A percentile compares a stretch with the other conserved stretches of the same genome.
Conservation (phyloP, 2,329 filamentous ascomycete genomes). For the Verticillium klebahnii region DNA sequence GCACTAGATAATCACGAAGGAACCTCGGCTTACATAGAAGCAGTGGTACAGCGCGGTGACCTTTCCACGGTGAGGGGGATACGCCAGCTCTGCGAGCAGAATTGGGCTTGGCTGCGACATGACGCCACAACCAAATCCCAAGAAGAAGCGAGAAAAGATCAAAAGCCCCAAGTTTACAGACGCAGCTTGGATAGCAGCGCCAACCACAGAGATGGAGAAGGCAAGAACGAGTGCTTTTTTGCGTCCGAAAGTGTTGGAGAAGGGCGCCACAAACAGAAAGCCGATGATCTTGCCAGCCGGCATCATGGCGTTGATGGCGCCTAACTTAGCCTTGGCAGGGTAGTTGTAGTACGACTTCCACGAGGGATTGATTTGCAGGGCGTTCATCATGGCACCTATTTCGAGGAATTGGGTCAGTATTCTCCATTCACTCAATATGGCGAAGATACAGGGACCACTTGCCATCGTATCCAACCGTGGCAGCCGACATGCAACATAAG, state of each 20-base stretch:
- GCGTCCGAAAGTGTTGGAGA: slow-evolving; percentile 29
- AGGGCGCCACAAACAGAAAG: slow-evolving; percentile 1
- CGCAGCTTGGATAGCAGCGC: slow-evolving; percentile 22
- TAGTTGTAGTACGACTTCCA: slow-evolving; percentile 30
- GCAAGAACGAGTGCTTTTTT: slow-evolving; percentile 25
- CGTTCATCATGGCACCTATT: slow-evolving; percentile 33
- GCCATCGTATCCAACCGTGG: slow-evolving; percentile 33
- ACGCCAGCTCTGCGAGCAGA: slow-evolving; percentile 29
- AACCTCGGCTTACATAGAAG: slow-evolving; percentile 28
- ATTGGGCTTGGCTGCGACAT: slow-evolving; percentile 25
- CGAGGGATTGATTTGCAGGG: slow-evolving; percentile 28
- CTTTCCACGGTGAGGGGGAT: slow-evolving; percentile 27
- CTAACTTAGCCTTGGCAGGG: slow-evolving; percentile 5
- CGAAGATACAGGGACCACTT: neutral
- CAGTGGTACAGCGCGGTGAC: slow-evolving; percentile 40
- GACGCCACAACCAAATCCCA: slow-evolving; percentile 26
- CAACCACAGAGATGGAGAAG: slow-evolving; percentile 23
- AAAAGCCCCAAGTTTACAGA: slow-evolving; percentile 21
- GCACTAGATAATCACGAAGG: too few species aligned
- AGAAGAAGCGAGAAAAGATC: slow-evolving; percentile 25
- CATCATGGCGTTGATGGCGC: slow-evolving; percentile 10
- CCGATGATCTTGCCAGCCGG: slow-evolving; percentile 10
- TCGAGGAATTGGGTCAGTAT: neutral
- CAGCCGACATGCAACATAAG: slow-evolving; percentile 25
- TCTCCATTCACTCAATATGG: neutral